A percentile compares a stretch with the other conserved stretches of the same genome.
These are phyloP conservation scores for Mallotus nudiflorus DNA, from an alignment of 345 rosid genomes.

Conservation along the genomic window DNA sequence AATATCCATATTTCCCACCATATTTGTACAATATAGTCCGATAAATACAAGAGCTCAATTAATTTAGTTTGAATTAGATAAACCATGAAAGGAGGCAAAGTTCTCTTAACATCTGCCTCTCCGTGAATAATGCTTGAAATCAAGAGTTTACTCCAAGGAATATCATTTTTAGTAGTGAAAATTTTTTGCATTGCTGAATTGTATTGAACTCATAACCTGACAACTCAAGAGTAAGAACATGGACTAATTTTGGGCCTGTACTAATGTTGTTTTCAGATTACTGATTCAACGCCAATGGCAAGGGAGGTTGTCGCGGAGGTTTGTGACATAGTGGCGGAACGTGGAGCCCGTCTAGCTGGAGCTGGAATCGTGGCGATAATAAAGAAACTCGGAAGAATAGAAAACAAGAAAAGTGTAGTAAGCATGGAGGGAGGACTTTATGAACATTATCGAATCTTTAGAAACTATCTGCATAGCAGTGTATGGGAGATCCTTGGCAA, in stretches of 20 bases:
- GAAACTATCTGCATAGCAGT: constrained; percentile 62
- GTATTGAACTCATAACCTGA: too few relatives aligned
- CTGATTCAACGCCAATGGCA: constrained; percentile 37
- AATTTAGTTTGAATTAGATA: too few relatives aligned
- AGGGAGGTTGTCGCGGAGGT: constrained; percentile 62
- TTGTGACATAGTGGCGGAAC: constrained; percentile 60
- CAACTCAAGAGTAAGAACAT: too few relatives aligned
- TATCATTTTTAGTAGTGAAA: too few relatives aligned
- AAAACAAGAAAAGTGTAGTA: constrained; percentile 49
- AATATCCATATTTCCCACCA: too few relatives aligned
- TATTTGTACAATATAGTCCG: too few relatives aligned
- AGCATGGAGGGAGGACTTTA: constrained; percentile 67
- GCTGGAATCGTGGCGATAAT: constrained; percentile 66
- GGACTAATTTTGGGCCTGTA: not conserved
- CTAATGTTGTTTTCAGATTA: constrained; percentile 36
- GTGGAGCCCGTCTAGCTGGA: constrained; percentile 65
- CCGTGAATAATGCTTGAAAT: too few relatives aligned
- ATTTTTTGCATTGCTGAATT: too few relatives aligned
- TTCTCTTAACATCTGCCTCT: too few relatives aligned
- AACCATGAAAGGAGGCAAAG: too few relatives aligned
- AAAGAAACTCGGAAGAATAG: constrained; percentile 61
- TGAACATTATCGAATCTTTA: constrained; percentile 55
- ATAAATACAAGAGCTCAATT: too few relatives aligned
- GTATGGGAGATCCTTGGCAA: constrained; percentile 74
- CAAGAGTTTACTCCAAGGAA: too few relatives aligned